Evolutionary conservation across 2,329 filamentous ascomycete species (phyloP).

Genomic region (Trichoderma citrinoviride): DNA sequence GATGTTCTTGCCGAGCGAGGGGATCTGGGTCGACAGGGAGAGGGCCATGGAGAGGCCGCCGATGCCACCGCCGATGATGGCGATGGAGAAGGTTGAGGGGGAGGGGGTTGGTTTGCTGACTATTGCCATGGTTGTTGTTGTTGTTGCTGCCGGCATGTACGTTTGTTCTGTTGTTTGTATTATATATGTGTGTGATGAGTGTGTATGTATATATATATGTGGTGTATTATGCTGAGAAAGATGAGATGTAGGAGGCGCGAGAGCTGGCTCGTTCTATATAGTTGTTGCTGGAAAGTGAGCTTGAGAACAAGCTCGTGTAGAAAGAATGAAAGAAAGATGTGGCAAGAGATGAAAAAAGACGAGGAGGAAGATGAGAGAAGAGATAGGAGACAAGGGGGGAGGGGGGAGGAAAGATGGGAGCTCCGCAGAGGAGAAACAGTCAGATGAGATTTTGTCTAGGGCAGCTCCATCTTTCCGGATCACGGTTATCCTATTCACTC

Average conservation of each 20-base stretch:
- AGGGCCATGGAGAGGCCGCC: slow-evolving; percentile 12
- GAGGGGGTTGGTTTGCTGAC: not conserved
- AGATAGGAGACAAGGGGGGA: not conserved
- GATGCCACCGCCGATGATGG: slow-evolving; percentile 13
- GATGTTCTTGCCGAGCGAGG: not conserved
- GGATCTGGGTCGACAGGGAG: not conserved
- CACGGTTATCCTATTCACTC: not conserved
- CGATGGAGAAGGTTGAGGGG: slow-evolving; percentile 6
- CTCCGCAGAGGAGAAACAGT: not conserved
- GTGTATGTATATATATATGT: not conserved
- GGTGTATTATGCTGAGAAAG: not conserved
- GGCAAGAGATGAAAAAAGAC: not conserved
- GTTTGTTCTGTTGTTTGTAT: no score
- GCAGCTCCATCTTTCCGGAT: slow-evolving; percentile 9
- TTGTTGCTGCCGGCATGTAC: not conserved
- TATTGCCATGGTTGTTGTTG: not conserved
- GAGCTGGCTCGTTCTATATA: slow-evolving; percentile 15
- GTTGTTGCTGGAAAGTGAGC: not conserved
- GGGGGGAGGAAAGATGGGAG: not conserved
- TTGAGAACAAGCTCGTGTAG: no score
- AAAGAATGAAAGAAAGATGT: no score
- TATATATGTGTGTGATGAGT: not conserved
- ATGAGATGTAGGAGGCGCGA: not conserved
- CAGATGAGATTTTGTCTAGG: not conserved
- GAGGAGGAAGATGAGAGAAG: not conserved